Conservation (phyloP, 768 basidiomycete species). For the Agaricus blazei region DNA sequence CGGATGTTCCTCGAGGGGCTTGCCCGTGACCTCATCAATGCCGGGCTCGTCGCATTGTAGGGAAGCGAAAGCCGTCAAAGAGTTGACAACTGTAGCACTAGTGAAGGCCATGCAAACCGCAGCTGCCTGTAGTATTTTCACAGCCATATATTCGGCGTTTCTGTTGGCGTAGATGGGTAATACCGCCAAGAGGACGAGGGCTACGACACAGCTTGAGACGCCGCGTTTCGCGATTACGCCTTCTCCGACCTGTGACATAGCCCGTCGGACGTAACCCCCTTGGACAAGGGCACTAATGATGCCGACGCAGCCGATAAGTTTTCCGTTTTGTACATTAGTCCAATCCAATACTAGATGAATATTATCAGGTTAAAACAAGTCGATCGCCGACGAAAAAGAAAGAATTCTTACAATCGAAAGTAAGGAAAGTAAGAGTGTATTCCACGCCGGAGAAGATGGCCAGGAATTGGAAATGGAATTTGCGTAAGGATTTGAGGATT, state of each 20-base stretch:
- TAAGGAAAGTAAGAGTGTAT: slow-evolving; percentile 94
- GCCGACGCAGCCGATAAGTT: slow-evolving; percentile 82
- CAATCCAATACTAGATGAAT: slow-evolving; percentile 68
- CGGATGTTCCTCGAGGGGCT: slow-evolving; percentile 50
- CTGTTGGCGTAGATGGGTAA: slow-evolving; percentile 54
- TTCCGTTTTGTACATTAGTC: slow-evolving; percentile 86
- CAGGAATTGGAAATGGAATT: slow-evolving; percentile 81
- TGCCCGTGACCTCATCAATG: slow-evolving; percentile 51
- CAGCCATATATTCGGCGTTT: slow-evolving; percentile 33
- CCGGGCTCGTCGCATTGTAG: slow-evolving; percentile 79
- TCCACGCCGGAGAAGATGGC: slow-evolving; percentile 92
- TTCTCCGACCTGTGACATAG: slow-evolving; percentile 71
- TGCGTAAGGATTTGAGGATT: slow-evolving; percentile 54
- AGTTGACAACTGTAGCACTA: slow-evolving; percentile 91
- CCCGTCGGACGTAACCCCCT: slow-evolving; percentile 90
- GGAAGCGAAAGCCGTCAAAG: slow-evolving; percentile 87
- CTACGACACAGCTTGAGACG: slow-evolving; percentile 64
- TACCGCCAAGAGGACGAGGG: slow-evolving; percentile 64
- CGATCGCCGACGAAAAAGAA: neutral
- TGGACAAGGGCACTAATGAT: slow-evolving; percentile 86
- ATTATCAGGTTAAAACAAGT: neutral
- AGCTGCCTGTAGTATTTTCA: slow-evolving; percentile 57
- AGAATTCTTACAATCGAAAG: slow-evolving; percentile 67
- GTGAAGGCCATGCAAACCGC: slow-evolving; percentile 90
- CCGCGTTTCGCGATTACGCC: slow-evolving; percentile 81